phyloP scores from a whole-genome alignment of 1,139 yeast genomes.

The Sugiyamaella japonica region DNA sequence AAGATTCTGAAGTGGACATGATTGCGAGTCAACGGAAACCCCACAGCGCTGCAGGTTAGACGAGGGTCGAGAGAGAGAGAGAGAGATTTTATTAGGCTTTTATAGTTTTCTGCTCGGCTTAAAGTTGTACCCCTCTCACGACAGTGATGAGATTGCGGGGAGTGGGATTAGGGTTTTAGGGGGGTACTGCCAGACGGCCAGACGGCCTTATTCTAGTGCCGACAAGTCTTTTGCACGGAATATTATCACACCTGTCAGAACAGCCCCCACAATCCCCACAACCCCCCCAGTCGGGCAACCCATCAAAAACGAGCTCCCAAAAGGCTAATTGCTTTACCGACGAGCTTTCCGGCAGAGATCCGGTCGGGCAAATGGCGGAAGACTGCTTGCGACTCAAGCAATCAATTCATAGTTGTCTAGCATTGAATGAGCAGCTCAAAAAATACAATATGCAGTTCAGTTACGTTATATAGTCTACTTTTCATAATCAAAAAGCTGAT shows the following conservation, averaged over 20 bases:
- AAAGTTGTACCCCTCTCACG: not conserved
- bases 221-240: not conserved
- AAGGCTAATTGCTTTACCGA: not conserved
- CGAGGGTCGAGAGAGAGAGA: not conserved
- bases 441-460: not conserved
- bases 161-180: not conserved
- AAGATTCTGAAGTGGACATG: slow-evolving; percentile 7
- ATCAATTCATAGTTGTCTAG: too few relatives aligned
- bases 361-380: too few relatives aligned
- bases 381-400: too few relatives aligned
- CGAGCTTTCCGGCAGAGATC: too few relatives aligned
- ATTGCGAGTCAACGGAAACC: too few relatives aligned
- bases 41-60: too few relatives aligned
- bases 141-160: not conserved
- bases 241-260: not conserved
- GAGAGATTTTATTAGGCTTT: not conserved
- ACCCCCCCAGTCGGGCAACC: not conserved
- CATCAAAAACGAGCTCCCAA: not conserved
- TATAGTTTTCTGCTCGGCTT: not conserved
- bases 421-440: too few relatives aligned
- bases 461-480: not conserved
- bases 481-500: not conserved
- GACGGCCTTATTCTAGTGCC: not conserved
- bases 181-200: slow-evolving; percentile 1
- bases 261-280: too few relatives aligned